A percentile compares a stretch with the other conserved stretches of the same genome.
Evolutionary conservation across 2,329 filamentous ascomycete genomes (phyloP).

Genomic region (Clonostachys rhizophaga): DNA sequence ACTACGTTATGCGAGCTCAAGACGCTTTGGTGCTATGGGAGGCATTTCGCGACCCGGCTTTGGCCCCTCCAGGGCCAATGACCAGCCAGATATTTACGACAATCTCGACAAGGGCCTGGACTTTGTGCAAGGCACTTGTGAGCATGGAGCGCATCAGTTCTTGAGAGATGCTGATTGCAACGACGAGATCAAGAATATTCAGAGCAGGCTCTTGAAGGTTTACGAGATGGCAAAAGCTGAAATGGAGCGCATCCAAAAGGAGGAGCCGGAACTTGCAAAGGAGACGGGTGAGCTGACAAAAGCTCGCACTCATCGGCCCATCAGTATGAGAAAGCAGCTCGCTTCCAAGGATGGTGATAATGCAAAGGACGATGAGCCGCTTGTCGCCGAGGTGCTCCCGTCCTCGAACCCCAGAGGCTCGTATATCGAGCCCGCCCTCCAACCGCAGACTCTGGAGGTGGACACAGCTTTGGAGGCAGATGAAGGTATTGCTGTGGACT

Average conservation of each 20-base stretch:
- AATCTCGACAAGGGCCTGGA: slow-evolving; percentile 75
- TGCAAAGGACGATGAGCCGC: slow-evolving; percentile 10
- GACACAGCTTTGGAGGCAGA: slow-evolving; percentile 15
- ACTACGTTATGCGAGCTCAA: slow-evolving; percentile 30
- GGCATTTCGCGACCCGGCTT: slow-evolving; percentile 15
- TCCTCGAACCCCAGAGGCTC: slow-evolving; percentile 8
- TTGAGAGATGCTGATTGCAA: slow-evolving; percentile 82
- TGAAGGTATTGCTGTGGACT: slow-evolving; percentile 31
- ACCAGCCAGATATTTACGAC: slow-evolving; percentile 55
- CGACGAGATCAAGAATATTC: slow-evolving; percentile 69
- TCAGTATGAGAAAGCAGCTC: slow-evolving; percentile 44
- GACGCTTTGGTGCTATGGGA: slow-evolving; percentile 21
- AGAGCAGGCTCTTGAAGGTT: slow-evolving; percentile 59
- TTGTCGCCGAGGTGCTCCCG: slow-evolving; percentile 4
- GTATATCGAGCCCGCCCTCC: slow-evolving; percentile 5
- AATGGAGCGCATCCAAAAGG: slow-evolving; percentile 47
- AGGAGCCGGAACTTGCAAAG: slow-evolving; percentile 40
- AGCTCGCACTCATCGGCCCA: slow-evolving; percentile 44
- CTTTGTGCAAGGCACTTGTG: slow-evolving; percentile 74
- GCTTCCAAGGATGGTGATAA: slow-evolving; percentile 17
- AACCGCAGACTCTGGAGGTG: slow-evolving; percentile 18
- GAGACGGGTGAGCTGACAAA: slow-evolving; percentile 31
- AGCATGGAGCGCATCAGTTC: slow-evolving; percentile 84
- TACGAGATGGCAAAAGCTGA: slow-evolving; percentile 56
- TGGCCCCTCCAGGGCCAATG: slow-evolving; percentile 9